phyloP scores from a whole-genome alignment of 164 flowering plant genomes.

The Umbellularia californica region DNA sequence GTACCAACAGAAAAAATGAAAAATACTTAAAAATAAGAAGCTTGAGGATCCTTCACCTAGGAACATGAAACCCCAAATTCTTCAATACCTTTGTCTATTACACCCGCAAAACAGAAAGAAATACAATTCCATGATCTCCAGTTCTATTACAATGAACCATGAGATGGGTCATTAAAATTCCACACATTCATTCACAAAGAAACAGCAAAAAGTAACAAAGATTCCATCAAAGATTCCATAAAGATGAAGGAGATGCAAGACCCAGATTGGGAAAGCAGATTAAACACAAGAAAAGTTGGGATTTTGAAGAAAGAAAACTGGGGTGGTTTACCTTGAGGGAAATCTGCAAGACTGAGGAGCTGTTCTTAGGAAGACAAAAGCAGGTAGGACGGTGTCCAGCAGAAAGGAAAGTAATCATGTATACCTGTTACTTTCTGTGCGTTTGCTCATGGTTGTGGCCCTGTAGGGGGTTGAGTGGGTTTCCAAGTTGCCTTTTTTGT shows the following conservation, averaged over 20 bases:
- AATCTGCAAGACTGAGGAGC: background rate
- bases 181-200: background rate
- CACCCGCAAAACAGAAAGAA: background rate
- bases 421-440: too few species aligned
- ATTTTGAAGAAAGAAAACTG: background rate
- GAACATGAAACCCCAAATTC: background rate
- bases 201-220: background rate
- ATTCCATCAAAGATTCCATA: background rate
- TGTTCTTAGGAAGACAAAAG: background rate
- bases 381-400: background rate
- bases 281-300: background rate
- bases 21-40: background rate
- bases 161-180: background rate
- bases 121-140: background rate
- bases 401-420: background rate
- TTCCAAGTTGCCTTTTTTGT: too few species aligned
- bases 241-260: background rate
- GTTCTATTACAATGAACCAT: background rate
- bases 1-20: background rate
- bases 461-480: too few species aligned
- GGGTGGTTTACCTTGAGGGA: slow-evolving; percentile 3
- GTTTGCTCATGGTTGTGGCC: too few species aligned
- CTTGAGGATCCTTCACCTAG: background rate
- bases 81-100: background rate
- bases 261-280: background rate